These are phyloP conservation scores for Sporothrix sp. DNA, from an alignment of 2,329 filamentous ascomycete genomes.

Conservation along the genomic window DNA sequence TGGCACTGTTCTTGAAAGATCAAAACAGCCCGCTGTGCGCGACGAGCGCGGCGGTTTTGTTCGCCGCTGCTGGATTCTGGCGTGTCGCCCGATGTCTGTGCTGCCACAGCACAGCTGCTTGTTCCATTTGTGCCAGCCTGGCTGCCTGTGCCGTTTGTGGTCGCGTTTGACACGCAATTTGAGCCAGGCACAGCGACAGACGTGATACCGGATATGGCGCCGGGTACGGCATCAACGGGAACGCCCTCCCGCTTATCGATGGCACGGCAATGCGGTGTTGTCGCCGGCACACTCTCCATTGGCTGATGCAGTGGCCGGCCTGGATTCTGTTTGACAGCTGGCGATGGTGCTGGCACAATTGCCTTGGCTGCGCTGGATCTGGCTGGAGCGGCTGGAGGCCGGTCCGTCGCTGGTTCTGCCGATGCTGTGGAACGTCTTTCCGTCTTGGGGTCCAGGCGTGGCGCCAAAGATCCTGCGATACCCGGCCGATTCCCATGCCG, in stretches of 20 bases:
- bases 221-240: background rate
- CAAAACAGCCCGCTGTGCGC: slow-evolving; percentile 15
- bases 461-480: too few relatives aligned
- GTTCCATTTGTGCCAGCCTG: background rate
- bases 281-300: too few relatives aligned
- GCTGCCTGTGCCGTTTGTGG: background rate
- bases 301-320: too few relatives aligned
- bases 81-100: background rate
- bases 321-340: too few relatives aligned
- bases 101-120: background rate
- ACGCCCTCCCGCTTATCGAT: background rate
- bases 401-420: too few relatives aligned
- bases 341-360: too few relatives aligned
- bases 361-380: too few relatives aligned
- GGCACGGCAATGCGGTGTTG: background rate
- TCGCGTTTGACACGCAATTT: background rate
- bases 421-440: too few relatives aligned
- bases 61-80: background rate
- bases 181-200: background rate
- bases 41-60: slow-evolving; percentile 14
- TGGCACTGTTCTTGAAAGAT: slow-evolving; percentile 16
- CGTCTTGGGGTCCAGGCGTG: too few relatives aligned
- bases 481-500: too few relatives aligned
- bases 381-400: too few relatives aligned
- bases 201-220: background rate